Percentiles rank a stretch among this genome's conserved stretches.
These are phyloP conservation scores for Erigeron philadelphicus DNA, from an alignment of 140 eudicot genomes.

Conservation along the genomic window DNA sequence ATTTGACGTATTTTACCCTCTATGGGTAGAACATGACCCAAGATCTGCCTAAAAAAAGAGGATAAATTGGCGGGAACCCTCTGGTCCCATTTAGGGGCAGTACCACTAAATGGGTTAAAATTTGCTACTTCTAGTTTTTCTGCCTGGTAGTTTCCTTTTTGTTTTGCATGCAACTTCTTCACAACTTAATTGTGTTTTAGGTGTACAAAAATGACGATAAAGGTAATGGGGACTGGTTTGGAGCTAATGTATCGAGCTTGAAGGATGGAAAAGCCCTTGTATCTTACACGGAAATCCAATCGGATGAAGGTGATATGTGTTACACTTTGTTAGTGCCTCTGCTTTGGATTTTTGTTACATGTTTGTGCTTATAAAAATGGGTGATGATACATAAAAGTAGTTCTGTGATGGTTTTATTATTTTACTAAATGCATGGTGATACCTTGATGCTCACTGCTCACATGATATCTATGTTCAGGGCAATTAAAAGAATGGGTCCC, in stretches of 20 bases:
- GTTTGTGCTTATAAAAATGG: not conserved
- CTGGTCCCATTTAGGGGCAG: not conserved
- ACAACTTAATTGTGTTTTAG: conserved; percentile 34
- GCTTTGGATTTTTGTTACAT: not conserved
- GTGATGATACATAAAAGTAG: not conserved
- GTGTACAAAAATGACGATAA: conserved; percentile 54
- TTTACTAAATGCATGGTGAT: not conserved
- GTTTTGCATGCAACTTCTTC: not conserved
- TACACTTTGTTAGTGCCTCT: not conserved
- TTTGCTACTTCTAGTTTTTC: not conserved
- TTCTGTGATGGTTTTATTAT: not conserved
- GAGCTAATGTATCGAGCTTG: conserved; percentile 53
- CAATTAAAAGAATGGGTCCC: conserved; percentile 70
- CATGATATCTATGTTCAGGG: conserved; percentile 26
- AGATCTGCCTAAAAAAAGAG: no score
- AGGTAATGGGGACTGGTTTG: conserved; percentile 62
- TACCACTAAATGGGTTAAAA: not conserved
- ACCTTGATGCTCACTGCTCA: not conserved
- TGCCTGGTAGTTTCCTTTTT: not conserved
- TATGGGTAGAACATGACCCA: no score
- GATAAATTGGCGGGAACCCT: no score
- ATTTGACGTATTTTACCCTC: no score
- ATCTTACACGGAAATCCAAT: conserved; percentile 49
- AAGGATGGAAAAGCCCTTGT: conserved; percentile 66
- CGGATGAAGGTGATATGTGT: conserved; percentile 62